Base-by-base conservation (phyloP, 2,329 filamentous ascomycete genomes). In the Thermomyces lanuginosus region DNA sequence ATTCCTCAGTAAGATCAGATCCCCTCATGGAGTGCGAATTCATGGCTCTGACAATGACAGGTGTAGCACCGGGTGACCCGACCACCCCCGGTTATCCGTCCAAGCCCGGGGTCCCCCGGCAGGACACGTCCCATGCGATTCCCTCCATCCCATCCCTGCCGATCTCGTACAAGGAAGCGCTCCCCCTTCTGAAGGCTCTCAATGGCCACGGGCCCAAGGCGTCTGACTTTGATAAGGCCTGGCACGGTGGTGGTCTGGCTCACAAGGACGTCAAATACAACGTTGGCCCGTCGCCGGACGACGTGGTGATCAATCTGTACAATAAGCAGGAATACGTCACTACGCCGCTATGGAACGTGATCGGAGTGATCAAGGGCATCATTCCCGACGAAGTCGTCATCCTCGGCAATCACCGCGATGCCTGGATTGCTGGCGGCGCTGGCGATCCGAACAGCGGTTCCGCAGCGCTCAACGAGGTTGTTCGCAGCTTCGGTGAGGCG, bases 31-130 rank as follows among this genome's bases (percentile, higher is more conserved):
- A 18, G 12, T 4, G 6, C 24, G 17, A 17, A 23, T 32, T 20
- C 13, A 10, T 18, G 16, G 27, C 38, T 21, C 26, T 31, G 11
- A 21, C 26, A 28, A 28, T 35, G 40, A 36, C 33, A 70, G 67
- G 64, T 36, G 57, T 69, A 20, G 60, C 62, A 23, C 69, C 70
- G 11, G 72, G 71, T 28, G 72, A 95, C 44, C 86, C 86, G 25
- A 92, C 89, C 0, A 95, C 89, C 0, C 82, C 83, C 10, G 89
- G 89, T 7, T 93, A 92, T 45, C 79, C 86, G 5, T 92, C 83
- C 1, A 86, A 86, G 49, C 86, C 84, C 4, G 86, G 77, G n/a
- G 78, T 64, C 13, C 79, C 81, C 18, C 75, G 86, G 13, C 63
- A 72, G 31, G 70, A 81, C 5, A 70, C 75, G 0, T 63, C 81